These are phyloP conservation scores for Vitis rotundifolia DNA, from an alignment of 164 flowering plant species.

Conservation along the genomic window DNA sequence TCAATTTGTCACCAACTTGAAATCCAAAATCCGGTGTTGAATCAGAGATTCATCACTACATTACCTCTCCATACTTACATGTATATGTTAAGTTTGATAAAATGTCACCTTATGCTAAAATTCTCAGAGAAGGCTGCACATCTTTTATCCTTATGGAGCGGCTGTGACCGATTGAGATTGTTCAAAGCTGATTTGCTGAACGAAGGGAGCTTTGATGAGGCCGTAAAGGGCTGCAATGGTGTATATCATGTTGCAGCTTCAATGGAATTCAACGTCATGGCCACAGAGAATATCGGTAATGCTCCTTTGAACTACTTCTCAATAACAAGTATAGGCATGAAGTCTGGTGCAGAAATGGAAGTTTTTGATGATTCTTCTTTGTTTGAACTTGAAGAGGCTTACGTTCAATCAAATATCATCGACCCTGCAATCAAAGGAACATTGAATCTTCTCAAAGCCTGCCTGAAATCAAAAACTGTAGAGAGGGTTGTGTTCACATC, in stretches of 20 bases:
- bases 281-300: conserved; percentile 28
- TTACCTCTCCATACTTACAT: background rate
- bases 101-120: background rate
- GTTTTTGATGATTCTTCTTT: background rate
- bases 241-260: conserved; percentile 81
- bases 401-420: conserved; percentile 48
- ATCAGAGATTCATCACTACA: background rate
- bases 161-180: conserved; percentile 41
- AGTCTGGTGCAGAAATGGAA: too few species aligned
- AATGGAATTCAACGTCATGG: conserved; percentile 48
- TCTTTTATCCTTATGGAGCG: conserved; percentile 35
- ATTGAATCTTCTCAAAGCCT: conserved; percentile 57
- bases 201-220: conserved; percentile 77
- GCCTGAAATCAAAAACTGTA: conserved; percentile 48
- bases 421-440: conserved; percentile 67
- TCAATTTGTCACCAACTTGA: background rate
- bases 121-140: conserved; percentile 33
- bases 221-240: conserved; percentile 66
- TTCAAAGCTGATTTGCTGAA: conserved; percentile 66
- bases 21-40: background rate
- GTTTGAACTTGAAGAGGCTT: conserved; percentile 35
- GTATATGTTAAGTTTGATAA: background rate
- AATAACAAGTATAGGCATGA: too few species aligned
- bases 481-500: conserved; percentile 73
- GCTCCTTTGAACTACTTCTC: background rate